phyloP scores from a whole-genome alignment of 2,329 filamentous ascomycete species.

The Gyromitra esculenta region DNA sequence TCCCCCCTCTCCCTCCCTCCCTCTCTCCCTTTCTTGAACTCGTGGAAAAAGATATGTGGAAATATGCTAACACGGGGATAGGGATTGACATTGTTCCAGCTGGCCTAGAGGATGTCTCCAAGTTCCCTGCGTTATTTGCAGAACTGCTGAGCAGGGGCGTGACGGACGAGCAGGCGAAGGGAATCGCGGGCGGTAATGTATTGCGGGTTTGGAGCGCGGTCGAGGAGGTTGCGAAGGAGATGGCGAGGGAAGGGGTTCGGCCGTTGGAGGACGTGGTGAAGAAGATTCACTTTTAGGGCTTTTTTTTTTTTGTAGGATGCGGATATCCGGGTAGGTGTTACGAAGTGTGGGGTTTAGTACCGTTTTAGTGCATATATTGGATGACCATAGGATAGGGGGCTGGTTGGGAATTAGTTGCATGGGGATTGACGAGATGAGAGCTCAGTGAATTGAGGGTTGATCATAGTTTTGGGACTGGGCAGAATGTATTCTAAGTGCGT shows the following conservation, averaged over 20 bases:
- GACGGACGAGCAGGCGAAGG: slow-evolving; percentile 75
- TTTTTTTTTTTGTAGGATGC: too few relatives aligned
- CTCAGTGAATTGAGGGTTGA: too few relatives aligned
- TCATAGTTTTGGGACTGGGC: too few relatives aligned
- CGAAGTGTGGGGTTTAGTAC: too few relatives aligned
- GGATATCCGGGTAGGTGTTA: too few relatives aligned
- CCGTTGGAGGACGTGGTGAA: slow-evolving; percentile 62
- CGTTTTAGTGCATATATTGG: too few relatives aligned
- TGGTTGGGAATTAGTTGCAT: too few relatives aligned
- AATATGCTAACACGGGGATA: not conserved
- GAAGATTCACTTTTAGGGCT: not conserved
- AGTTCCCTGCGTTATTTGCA: slow-evolving; percentile 80
- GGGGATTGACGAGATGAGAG: too few relatives aligned
- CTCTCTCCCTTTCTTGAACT: slow-evolving; percentile 56
- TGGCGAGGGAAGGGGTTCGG: slow-evolving; percentile 69
- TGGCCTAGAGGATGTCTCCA: slow-evolving; percentile 85
- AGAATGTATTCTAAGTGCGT: too few relatives aligned
- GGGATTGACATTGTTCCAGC: slow-evolving; percentile 71
- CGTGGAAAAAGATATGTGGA: not conserved
- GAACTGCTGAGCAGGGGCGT: slow-evolving; percentile 79
- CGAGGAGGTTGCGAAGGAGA: slow-evolving; percentile 73
- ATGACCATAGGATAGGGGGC: too few relatives aligned
- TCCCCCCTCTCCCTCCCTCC: not conserved
- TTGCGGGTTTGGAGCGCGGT: slow-evolving; percentile 84
- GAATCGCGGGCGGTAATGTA: slow-evolving; percentile 81